phyloP scores from a whole-genome alignment of 2,329 filamentous ascomycete species.

The Hypocreales sp. region DNA sequence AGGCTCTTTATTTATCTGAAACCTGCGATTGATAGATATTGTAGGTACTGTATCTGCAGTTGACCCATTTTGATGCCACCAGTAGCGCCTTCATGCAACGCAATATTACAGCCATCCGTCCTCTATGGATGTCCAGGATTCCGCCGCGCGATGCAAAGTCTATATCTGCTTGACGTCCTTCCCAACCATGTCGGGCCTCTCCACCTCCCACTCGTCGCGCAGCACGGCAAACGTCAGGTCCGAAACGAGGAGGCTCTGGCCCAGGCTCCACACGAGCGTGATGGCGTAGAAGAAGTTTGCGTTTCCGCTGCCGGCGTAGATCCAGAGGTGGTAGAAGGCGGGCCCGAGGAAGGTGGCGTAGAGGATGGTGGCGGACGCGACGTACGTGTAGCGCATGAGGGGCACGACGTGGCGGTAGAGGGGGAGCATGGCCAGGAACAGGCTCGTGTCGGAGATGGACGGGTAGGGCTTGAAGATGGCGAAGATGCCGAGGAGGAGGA shows the following conservation, averaged over 20 bases:
- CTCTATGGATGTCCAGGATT: too few relatives aligned
- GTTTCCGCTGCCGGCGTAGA: constrained; percentile 94
- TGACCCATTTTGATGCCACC: too few relatives aligned
- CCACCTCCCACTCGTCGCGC: constrained; percentile 85
- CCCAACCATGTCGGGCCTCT: constrained; percentile 77
- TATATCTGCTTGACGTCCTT: constrained; percentile 81
- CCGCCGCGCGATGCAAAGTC: too few relatives aligned
- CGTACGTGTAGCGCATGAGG: constrained; percentile 84
- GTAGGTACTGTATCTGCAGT: too few relatives aligned
- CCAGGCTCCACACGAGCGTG: constrained; percentile 93
- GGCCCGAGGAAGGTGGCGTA: constrained; percentile 84
- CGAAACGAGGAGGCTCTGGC: constrained; percentile 70
- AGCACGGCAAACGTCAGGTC: constrained; percentile 81
- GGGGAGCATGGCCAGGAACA: constrained; percentile 72
- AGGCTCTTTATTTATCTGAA: too few relatives aligned
- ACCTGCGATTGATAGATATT: too few relatives aligned
- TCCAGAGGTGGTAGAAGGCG: constrained; percentile 94
- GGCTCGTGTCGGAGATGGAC: constrained; percentile 73
- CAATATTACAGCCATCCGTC: too few relatives aligned
- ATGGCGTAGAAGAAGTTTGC: constrained; percentile 99
- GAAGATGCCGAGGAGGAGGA: constrained; percentile 76
- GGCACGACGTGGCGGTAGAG: constrained; percentile 88
- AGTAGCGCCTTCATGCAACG: too few relatives aligned
- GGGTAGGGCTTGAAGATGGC: constrained; percentile 96
- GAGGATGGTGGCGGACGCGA: constrained; percentile 66